phyloP scores from a whole-genome alignment of 2,329 filamentous ascomycete species.

The Triangularia verruculosa region DNA sequence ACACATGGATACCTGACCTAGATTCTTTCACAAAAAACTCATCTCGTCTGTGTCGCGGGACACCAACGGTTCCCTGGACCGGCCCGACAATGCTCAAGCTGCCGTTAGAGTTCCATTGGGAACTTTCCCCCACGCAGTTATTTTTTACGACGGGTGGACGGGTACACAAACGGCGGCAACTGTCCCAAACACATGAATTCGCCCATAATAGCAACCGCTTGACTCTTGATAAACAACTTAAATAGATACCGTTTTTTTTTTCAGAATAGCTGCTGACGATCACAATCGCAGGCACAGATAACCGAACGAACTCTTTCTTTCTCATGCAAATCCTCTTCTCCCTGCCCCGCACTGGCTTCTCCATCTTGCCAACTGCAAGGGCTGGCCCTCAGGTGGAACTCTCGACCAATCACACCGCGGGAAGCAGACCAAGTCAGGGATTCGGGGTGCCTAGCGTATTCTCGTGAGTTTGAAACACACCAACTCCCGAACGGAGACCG shows the following conservation, averaged over 20 bases:
- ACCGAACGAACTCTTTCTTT: neutral
- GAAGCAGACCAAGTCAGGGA: neutral
- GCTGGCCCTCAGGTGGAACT: neutral
- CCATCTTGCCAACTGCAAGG: neutral
- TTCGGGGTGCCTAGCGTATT: neutral
- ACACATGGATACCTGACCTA: neutral
- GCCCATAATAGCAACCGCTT: neutral
- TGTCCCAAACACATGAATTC: neutral
- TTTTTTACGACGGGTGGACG: constrained; percentile 1
- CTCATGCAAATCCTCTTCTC: neutral
- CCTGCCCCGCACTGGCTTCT: constrained; percentile 3
- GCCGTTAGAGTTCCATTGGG: neutral
- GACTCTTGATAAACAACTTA: neutral
- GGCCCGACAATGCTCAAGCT: neutral
- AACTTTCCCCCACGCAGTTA: neutral
- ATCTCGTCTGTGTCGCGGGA: constrained; percentile 4
- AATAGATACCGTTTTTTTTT: neutral
- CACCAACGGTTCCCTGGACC: neutral
- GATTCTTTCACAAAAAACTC: neutral
- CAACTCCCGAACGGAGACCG: constrained; percentile 3
- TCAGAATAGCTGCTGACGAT: neutral
- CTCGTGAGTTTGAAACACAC: constrained; percentile 8
- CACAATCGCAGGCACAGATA: neutral
- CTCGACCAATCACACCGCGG: neutral
- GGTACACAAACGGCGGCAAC: neutral